Percentiles rank a stretch among this genome's conserved stretches.
phyloP scores from a whole-genome alignment of 176 grass and related monocot species.

The Oropetium thomaeum region DNA sequence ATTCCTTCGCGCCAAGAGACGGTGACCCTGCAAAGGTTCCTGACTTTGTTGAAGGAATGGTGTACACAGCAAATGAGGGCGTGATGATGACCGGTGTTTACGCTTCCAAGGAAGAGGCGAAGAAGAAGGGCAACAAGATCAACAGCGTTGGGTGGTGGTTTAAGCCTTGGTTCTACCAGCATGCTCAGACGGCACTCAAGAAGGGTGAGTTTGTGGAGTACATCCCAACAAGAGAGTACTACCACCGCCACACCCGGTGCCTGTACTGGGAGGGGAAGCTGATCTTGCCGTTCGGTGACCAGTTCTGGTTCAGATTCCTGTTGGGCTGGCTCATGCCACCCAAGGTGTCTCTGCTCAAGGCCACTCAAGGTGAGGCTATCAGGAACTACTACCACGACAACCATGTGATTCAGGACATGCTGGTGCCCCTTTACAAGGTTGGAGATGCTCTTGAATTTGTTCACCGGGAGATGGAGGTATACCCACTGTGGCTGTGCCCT shows the following conservation, averaged over 20 bases:
- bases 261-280: slow-evolving; percentile 98
- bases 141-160: slow-evolving; percentile 92
- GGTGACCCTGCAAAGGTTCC: slow-evolving; percentile 81
- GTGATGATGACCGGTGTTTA: slow-evolving; percentile 93
- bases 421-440: slow-evolving; percentile 91
- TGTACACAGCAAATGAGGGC: slow-evolving; percentile 63
- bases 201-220: slow-evolving; percentile 97
- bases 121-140: slow-evolving; percentile 92
- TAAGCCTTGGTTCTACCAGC: slow-evolving; percentile 97
- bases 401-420: slow-evolving; percentile 94
- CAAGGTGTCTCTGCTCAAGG: slow-evolving; percentile 94
- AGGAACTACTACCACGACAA: slow-evolving; percentile 97
- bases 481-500: slow-evolving; percentile 88
- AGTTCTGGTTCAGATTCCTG: slow-evolving; percentile 93
- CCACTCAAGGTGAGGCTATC: slow-evolving; percentile 84
- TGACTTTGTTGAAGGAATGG: slow-evolving; percentile 92
- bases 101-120: slow-evolving; percentile 92
- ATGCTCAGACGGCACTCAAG: slow-evolving; percentile 69
- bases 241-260: slow-evolving; percentile 90
- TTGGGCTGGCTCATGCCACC: slow-evolving; percentile 95
- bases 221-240: slow-evolving; percentile 88
- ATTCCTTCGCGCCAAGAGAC: slow-evolving; percentile 73
- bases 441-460: slow-evolving; percentile 85
- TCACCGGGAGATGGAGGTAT: slow-evolving; percentile 91
- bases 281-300: slow-evolving; percentile 85